Evolutionary conservation across 164 flowering plant species (phyloP).

Genomic region (Tetrastigma voinierianum): DNA sequence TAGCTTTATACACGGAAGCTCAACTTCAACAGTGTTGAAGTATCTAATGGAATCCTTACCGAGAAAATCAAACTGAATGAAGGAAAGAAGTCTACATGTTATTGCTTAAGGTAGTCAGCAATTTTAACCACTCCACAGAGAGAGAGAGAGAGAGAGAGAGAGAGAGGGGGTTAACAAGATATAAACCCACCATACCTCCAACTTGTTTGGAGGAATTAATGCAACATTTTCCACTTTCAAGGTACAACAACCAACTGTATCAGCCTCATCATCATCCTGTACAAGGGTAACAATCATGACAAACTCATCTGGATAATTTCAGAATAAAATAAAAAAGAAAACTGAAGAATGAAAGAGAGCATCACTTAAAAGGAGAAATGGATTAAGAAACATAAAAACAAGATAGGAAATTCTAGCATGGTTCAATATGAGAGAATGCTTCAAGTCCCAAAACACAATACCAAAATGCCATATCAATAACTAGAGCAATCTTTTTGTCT

Average conservation of each 20-base stretch:
- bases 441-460: too few species aligned
- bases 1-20: slow-evolving; percentile 84
- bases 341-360: too few species aligned
- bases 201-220: slow-evolving; percentile 59
- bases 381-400: too few species aligned
- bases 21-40: slow-evolving; percentile 81
- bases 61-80: slow-evolving; percentile 92
- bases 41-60: slow-evolving; percentile 99
- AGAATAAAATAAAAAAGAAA: not conserved
- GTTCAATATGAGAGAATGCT: too few species aligned
- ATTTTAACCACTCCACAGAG: not conserved
- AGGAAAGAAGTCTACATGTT: slow-evolving; percentile 8
- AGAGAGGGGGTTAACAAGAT: not conserved
- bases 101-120: slow-evolving; percentile 1
- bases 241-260: slow-evolving; percentile 99
- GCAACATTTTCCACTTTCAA: slow-evolving; percentile 92
- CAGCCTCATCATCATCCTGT: slow-evolving; percentile 99
- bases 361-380: too few species aligned
- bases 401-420: too few species aligned
- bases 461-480: too few species aligned
- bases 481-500: too few species aligned
- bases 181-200: slow-evolving; percentile 50
- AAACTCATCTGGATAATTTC: too few species aligned
- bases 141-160: not conserved
- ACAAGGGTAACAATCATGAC: slow-evolving; percentile 12